Evolutionary conservation across 176 grass and related monocot species (phyloP), one percentile per base, ranked within the genome.

Genomic region (Eleusine coracana): DNA sequence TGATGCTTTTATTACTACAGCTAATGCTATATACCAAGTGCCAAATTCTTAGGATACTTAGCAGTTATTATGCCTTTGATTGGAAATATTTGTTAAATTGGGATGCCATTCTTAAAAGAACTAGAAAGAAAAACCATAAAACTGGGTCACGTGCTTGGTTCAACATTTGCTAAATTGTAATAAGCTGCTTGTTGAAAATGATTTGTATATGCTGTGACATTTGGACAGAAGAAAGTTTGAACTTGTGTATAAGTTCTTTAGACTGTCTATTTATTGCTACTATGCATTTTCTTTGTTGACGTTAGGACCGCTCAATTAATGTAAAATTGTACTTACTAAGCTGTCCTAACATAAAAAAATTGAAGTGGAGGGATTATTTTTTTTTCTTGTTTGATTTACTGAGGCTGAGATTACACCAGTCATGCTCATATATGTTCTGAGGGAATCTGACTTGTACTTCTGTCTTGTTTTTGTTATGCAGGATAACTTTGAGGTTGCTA

Each of bases 401-500:
- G 37, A 83, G 54, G 40, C 52, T 75, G 44, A 71, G 12, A 37
- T 36, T 11, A 66, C 31, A 51, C 6, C 17, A 31, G n/a, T 75
- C 39, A 29, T 50, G 37, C 66, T n/a, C n/a, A 17, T 52, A 23
- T 79, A 11, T 63, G 28, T 59, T 70, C 65, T 31, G 23, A 83
- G 7, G 79, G 6, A 29, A 74, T 75, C 12, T 67, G 44, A 65
- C 23, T 28, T 86, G 25, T 68, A 41, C 34, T 72, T 67, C 44
- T 80, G 41, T 28, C 36, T 68, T 84, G 37, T 45, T 89, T 89
- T 90, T 21, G 40, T 59, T 82, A 73, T 77, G 48, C 71, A 98
- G 96, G 96, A 93, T 89, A 88, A 95, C 72, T 98, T 84, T 25
- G 96, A 98, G 85, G 84, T 81, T 63, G 91, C 93, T 54, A 92